Conservation (phyloP, 768 basidiomycete species). For the Rubroboletus pulcherrimus region DNA sequence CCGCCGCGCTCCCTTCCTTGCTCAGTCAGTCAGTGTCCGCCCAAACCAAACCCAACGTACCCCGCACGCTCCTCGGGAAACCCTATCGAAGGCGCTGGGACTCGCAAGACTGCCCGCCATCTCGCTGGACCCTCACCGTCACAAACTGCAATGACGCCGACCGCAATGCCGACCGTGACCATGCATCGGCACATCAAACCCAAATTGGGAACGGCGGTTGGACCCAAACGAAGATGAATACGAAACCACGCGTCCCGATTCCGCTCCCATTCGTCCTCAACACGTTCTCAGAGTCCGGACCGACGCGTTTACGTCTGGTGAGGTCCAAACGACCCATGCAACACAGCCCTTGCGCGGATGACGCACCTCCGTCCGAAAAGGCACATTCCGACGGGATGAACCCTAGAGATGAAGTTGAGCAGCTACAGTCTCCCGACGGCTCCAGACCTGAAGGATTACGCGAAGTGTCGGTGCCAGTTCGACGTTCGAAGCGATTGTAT, state of each 20-base stretch:
- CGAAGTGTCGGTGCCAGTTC: not conserved
- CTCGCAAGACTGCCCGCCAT: not conserved
- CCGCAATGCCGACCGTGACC: not conserved
- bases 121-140: not conserved
- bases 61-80: conserved; percentile 15
- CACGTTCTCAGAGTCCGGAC: not conserved
- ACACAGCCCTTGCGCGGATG: not conserved
- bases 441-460: not conserved
- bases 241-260: not conserved
- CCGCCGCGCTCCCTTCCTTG: conserved; percentile 6
- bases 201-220: not conserved
- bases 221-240: not conserved
- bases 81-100: conserved; percentile 2
- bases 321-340: not conserved
- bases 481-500: conserved; percentile 1
- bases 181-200: not conserved
- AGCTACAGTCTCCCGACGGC: not conserved
- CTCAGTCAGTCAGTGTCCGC: not conserved
- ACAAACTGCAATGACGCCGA: not conserved
- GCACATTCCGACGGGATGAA: not conserved
- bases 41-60: not conserved
- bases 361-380: not conserved
- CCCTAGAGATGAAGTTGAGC: not conserved
- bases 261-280: conserved; percentile 6
- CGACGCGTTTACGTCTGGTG: not conserved